Percentiles rank a stretch among this genome's conserved stretches.
phyloP scores from a whole-genome alignment of 805 yeast species.

The Kockiozyma suomiensis region DNA sequence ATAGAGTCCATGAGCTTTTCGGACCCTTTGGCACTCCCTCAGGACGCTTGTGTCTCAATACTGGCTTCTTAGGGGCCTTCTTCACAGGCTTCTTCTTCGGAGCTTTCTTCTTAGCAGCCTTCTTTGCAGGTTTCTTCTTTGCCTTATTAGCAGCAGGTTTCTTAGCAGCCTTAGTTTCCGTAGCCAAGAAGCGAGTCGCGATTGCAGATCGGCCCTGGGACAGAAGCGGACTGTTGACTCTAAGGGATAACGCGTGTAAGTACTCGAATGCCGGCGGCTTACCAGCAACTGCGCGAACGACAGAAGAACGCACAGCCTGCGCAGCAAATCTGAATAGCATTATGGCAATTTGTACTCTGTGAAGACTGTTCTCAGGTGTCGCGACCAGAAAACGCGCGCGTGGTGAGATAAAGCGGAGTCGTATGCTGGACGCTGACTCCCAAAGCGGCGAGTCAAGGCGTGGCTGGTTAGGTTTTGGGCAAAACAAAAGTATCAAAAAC shows the following conservation, averaged over 20 bases:
- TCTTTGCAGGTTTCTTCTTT: slow-evolving; percentile 9
- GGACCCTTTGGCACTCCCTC: slow-evolving; percentile 7
- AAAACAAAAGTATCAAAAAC: not conserved
- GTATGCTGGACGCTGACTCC: not conserved
- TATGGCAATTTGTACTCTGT: not conserved
- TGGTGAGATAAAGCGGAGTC: not conserved
- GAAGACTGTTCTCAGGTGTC: not conserved
- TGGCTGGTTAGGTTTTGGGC: not conserved
- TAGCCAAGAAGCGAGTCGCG: not conserved
- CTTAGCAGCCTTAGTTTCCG: slow-evolving; percentile 3
- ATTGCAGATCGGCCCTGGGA: not conserved
- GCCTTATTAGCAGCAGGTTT: not conserved
- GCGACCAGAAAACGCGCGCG: not conserved
- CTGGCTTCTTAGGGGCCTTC: slow-evolving; percentile 1
- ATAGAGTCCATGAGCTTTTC: slow-evolving; percentile 4
- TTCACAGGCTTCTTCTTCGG: not conserved
- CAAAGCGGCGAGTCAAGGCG: not conserved
- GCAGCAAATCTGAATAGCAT: slow-evolving; percentile 1
- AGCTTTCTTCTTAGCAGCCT: slow-evolving; percentile 5
- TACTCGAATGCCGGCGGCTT: not conserved
- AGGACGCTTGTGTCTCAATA: not conserved
- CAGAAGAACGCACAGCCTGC: slow-evolving; percentile 4
- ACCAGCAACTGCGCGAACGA: not conserved
- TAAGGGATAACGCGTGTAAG: not conserved
- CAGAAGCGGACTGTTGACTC: not conserved